Base-by-base conservation (phyloP, 1,139 yeast species). In the Kurtzmaniella quercitrusa region DNA sequence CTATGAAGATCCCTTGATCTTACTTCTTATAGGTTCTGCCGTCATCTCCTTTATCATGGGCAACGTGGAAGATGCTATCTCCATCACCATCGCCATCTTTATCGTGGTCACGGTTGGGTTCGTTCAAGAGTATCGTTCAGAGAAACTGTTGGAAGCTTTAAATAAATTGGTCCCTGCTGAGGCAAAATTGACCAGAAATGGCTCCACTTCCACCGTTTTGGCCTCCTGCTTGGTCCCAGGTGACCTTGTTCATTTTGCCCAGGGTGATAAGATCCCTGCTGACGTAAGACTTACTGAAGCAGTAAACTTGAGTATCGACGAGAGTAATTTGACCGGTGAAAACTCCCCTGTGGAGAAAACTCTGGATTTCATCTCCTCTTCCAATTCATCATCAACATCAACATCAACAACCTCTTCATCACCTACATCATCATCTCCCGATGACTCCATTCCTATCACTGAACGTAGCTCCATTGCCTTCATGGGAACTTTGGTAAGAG, bases 201-300 rank as follows among this genome's bases (percentile, higher is more conserved):
- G 89, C 10, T 75, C 77, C 49, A 77, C 85, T 10, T 81, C 85
- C 38, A 79, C 83, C n/a, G 90, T 88, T 2, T 69, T 90, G 52
- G 98, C 98, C 0, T 77, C 90, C 1, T 77, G 79, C 41, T 76
- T 93, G 50, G 98, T 93, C 21, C 98, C 98, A 2, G 98, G 98
- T 42, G 98, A 93, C 62, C 66, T 93, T 58, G 95, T 93, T 34
- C 86, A 82, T 56, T 87, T 93, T 56, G 64, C 82, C 37, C 93
- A 89, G 45, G 98, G 98, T 53, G 98, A 93, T 63, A 76, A 96
- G 51, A 84, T 93, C 44, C 98, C 98, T 1, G 98, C 98, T 0
- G 98, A 93, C 63, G 68, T 91, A 38, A 77, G 98, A 57, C 72
- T 93, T 46, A 75, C 82, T 2, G 84, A 85, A 48, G 81, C 95